These are phyloP conservation scores for Melaleuca alternifolia DNA, from an alignment of 345 rosid species.

Conservation along the genomic window DNA sequence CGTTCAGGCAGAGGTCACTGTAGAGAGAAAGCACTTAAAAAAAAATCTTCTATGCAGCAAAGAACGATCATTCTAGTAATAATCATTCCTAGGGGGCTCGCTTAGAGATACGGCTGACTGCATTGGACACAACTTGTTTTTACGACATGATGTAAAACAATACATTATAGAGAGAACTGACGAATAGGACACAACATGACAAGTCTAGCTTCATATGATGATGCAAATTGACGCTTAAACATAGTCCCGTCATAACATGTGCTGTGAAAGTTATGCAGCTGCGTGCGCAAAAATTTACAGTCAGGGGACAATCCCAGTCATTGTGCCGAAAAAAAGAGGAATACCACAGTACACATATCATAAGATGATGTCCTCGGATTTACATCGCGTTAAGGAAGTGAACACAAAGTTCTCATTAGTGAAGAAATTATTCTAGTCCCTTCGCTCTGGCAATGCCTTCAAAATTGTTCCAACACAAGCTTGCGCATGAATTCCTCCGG, in stretches of 20 bases:
- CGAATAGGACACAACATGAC: accelerated
- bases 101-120: too few species aligned
- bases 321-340: not conserved
- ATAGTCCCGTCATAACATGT: not conserved
- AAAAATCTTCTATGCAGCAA: too few species aligned
- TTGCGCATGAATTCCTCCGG: conserved; percentile 40
- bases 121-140: not conserved
- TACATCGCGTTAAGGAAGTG: not conserved
- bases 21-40: not conserved
- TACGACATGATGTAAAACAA: not conserved
- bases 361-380: not conserved
- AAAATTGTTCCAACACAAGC: conserved; percentile 28
- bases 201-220: not conserved
- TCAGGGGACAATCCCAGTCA: not conserved
- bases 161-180: not conserved
- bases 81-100: not conserved
- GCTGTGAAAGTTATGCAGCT: not conserved
- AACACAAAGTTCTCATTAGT: not conserved
- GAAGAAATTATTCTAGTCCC: not conserved
- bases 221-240: not conserved
- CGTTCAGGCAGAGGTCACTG: not conserved
- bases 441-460: not conserved
- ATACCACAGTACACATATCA: not conserved
- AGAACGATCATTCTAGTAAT: not conserved
- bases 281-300: not conserved